These are phyloP conservation scores for Fusarium sambucinum DNA, from an alignment of 2,329 filamentous ascomycete species.

Conservation along the genomic window DNA sequence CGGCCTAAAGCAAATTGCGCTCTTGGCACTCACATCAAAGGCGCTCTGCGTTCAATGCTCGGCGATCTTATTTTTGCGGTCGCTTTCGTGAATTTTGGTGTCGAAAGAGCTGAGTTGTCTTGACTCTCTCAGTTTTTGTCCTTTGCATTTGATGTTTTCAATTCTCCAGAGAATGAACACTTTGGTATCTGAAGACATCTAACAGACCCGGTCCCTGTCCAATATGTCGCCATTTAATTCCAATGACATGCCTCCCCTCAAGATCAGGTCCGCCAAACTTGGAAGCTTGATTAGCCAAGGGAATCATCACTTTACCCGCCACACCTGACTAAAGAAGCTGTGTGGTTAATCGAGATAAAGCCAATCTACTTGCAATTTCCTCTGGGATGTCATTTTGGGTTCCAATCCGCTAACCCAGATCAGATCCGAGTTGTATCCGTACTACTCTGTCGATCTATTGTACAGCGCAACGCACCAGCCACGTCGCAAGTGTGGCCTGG, in stretches of 20 bases:
- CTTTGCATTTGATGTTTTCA: background rate
- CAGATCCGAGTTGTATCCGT: conserved; percentile 8
- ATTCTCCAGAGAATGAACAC: conserved; percentile 1
- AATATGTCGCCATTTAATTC: conserved; percentile 27
- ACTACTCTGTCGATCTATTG: conserved; percentile 16
- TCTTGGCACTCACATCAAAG: conserved; percentile 31
- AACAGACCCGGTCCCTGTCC: conserved; percentile 6
- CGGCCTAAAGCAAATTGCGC: conserved; percentile 43
- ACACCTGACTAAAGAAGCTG: conserved; percentile 20
- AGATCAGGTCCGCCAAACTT: conserved; percentile 24
- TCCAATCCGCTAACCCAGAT: background rate
- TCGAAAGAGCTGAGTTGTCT: background rate
- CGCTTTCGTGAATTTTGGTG: conserved; percentile 10
- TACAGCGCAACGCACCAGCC: conserved; percentile 28
- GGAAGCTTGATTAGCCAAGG: conserved; percentile 29
- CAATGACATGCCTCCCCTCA: conserved; percentile 14
- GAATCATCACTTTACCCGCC: conserved; percentile 13
- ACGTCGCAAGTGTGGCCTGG: conserved; percentile 32
- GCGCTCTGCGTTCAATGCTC: conserved; percentile 30
- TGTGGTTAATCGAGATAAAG: conserved; percentile 10
- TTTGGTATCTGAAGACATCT: background rate
- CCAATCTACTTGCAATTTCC: conserved; percentile 17
- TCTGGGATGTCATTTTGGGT: background rate
- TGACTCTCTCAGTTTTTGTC: background rate
- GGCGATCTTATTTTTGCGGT: conserved; percentile 9